These are phyloP conservation scores for Biscogniauxia mediterranea DNA, from an alignment of 2,329 filamentous ascomycete genomes.

Conservation along the genomic window DNA sequence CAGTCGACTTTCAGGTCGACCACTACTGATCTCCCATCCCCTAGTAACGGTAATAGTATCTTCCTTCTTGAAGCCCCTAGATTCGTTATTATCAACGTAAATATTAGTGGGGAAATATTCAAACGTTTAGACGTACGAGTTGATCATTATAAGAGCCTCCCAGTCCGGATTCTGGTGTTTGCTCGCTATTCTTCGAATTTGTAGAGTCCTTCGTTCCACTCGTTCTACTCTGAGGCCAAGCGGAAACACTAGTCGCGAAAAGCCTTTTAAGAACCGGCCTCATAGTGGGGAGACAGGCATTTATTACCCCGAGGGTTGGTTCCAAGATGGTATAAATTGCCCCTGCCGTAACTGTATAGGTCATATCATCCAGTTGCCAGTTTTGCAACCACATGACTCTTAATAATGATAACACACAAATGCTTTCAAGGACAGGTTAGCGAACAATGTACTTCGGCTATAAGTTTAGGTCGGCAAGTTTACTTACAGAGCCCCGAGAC, in stretches of 20 bases:
- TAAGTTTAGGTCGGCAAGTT: background rate
- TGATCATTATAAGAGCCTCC: background rate
- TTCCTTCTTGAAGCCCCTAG: background rate
- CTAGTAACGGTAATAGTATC: background rate
- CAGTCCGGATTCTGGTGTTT: background rate
- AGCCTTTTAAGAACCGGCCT: background rate
- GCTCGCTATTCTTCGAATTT: background rate
- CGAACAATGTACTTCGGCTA: background rate
- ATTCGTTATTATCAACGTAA: background rate
- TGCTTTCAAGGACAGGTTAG: background rate
- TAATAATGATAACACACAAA: background rate
- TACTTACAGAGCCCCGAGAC: constrained; percentile 8
- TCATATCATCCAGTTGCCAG: background rate
- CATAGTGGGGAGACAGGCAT: background rate
- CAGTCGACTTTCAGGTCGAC: too few relatives aligned
- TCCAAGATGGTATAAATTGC: background rate
- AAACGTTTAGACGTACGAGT: background rate
- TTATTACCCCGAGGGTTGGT: background rate
- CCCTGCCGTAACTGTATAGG: background rate
- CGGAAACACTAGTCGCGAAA: background rate
- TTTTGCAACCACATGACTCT: background rate
- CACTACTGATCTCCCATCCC: background rate
- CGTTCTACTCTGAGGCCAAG: background rate
- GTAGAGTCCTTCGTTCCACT: background rate
- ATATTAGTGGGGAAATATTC: background rate